Evolutionary conservation across 2,329 filamentous ascomycete species (phyloP), one percentile per base, ranked within the genome.

Genomic region (Cercospora nicotianae): DNA sequence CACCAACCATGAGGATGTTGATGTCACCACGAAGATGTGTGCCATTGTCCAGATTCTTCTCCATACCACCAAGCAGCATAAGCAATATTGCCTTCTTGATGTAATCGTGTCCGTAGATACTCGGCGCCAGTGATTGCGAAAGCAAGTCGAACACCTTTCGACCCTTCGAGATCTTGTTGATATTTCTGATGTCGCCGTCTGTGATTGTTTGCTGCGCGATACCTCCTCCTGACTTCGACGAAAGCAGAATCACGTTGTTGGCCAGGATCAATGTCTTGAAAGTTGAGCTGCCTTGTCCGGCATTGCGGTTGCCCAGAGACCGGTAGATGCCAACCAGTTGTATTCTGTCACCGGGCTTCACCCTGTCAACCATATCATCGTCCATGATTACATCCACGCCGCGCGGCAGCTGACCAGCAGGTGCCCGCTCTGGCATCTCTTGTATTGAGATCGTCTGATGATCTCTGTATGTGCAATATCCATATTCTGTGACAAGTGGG

Each of bases 1-100:
- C 95, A 82, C 95, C 95, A 53, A 99, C 94, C 95, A 99, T 98
- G 61, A 99, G 86, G 73, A 99, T 97, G 79, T 99, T 99, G 82
- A 99, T 98, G 77, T 99, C 95, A 83, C 95, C 95, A 86, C 95
- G 91, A 78, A 99, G 82, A 87, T 99, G 95, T 1, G 95, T 98
- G 67, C 95, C 95, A 75, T 99, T 99, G 71, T 98, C 95, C 66
- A 99, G 81, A 76, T 99, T 99, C 85, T 99, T 99, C 84, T 99
- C 95, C 86, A 96, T 93, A 67, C 95, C 95, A 76, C 95, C 92
- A 13, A 99, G 84, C 30, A 99, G 86, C 92, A 98, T 96, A 60
- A 99, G 87, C 33, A 99, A 82, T 72, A 99, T 96, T 0, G 95
- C 95, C 81, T 96, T 97, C 81, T 99, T 99, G 82, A 99, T 96